Evolutionary conservation across 805 yeast species (phyloP).

Genomic region (Cyberlindnera euphorbiiphila): DNA sequence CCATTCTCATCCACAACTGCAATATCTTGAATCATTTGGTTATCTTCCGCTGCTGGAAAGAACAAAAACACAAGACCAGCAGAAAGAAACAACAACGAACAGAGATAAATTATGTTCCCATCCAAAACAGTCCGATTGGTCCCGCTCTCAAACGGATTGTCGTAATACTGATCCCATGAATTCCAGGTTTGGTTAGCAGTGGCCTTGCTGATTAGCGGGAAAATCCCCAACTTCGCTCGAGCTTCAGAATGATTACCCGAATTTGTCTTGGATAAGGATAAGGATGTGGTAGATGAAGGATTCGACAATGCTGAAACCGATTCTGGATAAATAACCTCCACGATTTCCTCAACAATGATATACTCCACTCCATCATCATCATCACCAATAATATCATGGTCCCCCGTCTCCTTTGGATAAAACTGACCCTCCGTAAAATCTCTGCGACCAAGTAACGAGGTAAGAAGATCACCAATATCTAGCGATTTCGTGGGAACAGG

Average conservation of each 20-base stretch:
- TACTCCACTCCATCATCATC: constrained; percentile 4
- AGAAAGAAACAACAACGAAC: neutral
- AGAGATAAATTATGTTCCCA: neutral
- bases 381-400: neutral
- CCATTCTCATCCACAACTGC: neutral
- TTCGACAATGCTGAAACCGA: no score
- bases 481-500: constrained; percentile 15
- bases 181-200: no score
- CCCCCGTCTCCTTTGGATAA: neutral
- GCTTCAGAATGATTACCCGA: no score
- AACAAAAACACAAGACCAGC: neutral
- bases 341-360: constrained; percentile 10
- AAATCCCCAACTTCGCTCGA: no score
- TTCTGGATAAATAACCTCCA: constrained; percentile 5
- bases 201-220: no score
- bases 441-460: constrained; percentile 10
- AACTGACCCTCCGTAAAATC: neutral
- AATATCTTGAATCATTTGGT: neutral
- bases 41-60: neutral
- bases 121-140: neutral
- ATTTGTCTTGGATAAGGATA: no score
- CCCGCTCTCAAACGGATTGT: neutral
- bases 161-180: neutral
- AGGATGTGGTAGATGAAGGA: no score
- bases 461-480: constrained; percentile 2